phyloP scores from a whole-genome alignment of 1,284 basidiomycete genomes.

The Malassezia psittaci region DNA sequence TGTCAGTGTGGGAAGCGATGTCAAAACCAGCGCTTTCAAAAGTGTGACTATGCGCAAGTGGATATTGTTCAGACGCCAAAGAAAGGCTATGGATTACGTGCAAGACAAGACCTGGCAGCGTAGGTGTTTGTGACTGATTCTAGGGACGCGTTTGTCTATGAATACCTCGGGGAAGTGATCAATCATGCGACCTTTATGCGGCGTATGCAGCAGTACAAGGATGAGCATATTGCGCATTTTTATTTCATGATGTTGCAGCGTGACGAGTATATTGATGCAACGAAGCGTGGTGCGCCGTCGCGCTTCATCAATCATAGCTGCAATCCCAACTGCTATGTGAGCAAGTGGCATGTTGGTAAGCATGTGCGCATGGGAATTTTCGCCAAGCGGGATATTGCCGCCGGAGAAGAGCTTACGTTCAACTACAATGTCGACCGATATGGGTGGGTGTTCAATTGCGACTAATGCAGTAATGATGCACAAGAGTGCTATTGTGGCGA shows the following conservation, averaged over 20 bases:
- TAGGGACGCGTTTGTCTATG: constrained; percentile 83
- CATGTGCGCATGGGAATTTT: constrained; percentile 97
- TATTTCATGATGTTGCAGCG: constrained; percentile 99
- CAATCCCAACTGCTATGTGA: constrained; percentile 96
- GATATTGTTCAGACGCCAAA: constrained; percentile 86
- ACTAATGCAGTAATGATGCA: constrained; percentile 64
- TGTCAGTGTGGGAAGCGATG: constrained; percentile 75
- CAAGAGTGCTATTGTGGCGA: constrained; percentile 94
- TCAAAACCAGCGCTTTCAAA: constrained; percentile 79
- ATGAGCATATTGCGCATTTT: constrained; percentile 88
- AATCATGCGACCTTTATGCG: constrained; percentile 75
- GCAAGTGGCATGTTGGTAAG: constrained; percentile 90
- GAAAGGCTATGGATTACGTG: constrained; percentile 87
- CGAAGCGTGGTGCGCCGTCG: constrained; percentile 88
- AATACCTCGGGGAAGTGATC: constrained; percentile 96
- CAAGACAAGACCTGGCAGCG: constrained; percentile 62
- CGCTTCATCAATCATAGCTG: constrained; percentile 98
- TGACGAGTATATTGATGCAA: constrained; percentile 98
- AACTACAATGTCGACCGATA: constrained; percentile 99
- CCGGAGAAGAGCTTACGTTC: constrained; percentile 90
- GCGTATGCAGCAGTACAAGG: constrained; percentile 84
- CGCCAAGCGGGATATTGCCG: constrained; percentile 68
- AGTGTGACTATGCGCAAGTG: constrained; percentile 71
- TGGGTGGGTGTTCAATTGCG: constrained; percentile 44
- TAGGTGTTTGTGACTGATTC: constrained; percentile 50